Percentiles rank a stretch among this genome's conserved stretches.
Conservation (phyloP, 768 basidiomycete species). For the Suillus discolor region DNA sequence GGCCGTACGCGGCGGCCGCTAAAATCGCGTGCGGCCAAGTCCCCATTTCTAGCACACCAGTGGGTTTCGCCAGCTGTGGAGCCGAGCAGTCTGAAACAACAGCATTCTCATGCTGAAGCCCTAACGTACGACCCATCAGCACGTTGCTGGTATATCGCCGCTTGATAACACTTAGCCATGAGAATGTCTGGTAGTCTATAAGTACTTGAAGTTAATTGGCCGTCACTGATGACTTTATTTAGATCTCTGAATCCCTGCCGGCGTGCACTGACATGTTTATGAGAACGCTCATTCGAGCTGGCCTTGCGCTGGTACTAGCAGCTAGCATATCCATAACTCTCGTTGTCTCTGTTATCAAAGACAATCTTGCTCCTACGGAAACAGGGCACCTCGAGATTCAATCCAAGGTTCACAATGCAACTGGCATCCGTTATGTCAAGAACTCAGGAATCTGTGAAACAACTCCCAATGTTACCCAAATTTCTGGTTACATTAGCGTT, state of each 20-base stretch:
- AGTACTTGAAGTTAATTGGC: not conserved
- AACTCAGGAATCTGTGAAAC: constrained; percentile 71
- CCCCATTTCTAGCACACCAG: not conserved
- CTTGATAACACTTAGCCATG: too few relatives aligned
- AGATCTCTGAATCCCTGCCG: not conserved
- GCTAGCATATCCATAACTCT: not conserved
- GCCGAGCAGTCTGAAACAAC: not conserved
- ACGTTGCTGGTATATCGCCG: too few relatives aligned
- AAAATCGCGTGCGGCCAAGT: too few relatives aligned
- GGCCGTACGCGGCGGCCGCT: too few relatives aligned
- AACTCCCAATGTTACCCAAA: constrained; percentile 60
- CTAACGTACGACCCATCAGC: not conserved
- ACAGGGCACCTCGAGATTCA: constrained; percentile 10
- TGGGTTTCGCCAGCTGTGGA: not conserved
- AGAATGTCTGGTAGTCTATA: not conserved
- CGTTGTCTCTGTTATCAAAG: not conserved
- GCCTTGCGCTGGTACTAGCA: constrained; percentile 12
- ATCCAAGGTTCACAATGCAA: constrained; percentile 26
- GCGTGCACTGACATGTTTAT: constrained; percentile 17
- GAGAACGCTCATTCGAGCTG: not conserved
- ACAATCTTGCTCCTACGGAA: not conserved
- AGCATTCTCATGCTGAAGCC: not conserved
- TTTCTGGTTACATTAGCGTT: constrained; percentile 65
- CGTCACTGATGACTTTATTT: not conserved
- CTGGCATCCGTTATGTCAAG: constrained; percentile 48